phyloP scores from a whole-genome alignment of 331 rosid species.

The Acacia concinna region DNA sequence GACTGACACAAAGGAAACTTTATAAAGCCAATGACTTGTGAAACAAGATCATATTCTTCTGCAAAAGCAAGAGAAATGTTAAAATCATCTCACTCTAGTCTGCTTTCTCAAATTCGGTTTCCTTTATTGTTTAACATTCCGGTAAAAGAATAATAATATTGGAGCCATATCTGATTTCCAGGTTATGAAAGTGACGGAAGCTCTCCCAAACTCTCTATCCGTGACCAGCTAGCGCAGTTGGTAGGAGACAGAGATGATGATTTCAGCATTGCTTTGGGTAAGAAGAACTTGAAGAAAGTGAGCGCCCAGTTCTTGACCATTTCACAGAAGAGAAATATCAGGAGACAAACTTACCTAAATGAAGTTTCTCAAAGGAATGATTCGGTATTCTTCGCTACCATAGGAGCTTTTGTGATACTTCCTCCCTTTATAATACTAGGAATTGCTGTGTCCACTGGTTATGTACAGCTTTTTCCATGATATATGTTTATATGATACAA shows the following conservation, averaged over 20 bases:
- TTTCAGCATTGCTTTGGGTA: slow-evolving; percentile 76
- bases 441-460: slow-evolving; percentile 84
- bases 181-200: slow-evolving; percentile 77
- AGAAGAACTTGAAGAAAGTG: slow-evolving; percentile 73
- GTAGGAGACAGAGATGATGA: slow-evolving; percentile 72
- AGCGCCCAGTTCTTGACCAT: slow-evolving; percentile 74
- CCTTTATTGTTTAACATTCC: neutral
- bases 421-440: slow-evolving; percentile 89
- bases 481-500: neutral
- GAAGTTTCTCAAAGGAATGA: slow-evolving; percentile 93
- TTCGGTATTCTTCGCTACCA: slow-evolving; percentile 79
- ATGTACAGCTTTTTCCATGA: slow-evolving; percentile 97
- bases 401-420: slow-evolving; percentile 89
- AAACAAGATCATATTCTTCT: neutral
- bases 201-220: slow-evolving; percentile 50
- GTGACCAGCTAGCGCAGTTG: slow-evolving; percentile 73
- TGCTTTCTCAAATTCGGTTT: neutral
- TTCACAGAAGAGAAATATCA: slow-evolving; percentile 92
- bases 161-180: slow-evolving; percentile 25
- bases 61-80: neutral
- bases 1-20: neutral
- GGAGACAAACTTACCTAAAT: slow-evolving; percentile 74
- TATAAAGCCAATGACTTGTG: neutral
- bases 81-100: neutral
- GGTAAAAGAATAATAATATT: slow-evolving; percentile 11